These are phyloP conservation scores for Chytriomyces sp. DNA, from an alignment of 192 early-diverging fungal genomes.

Conservation along the genomic window DNA sequence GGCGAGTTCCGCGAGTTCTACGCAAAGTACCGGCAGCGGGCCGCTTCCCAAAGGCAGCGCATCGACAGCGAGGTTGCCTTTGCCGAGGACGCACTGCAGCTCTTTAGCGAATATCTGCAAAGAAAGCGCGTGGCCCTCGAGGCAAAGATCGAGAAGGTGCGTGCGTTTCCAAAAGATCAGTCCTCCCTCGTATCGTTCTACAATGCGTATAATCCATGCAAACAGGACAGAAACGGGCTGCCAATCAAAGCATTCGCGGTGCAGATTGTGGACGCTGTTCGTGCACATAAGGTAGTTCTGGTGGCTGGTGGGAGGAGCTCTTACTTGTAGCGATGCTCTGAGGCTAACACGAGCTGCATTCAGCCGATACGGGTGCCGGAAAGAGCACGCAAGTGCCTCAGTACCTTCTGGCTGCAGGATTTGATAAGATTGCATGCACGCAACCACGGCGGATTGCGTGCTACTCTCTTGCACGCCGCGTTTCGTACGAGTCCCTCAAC, in stretches of 20 bases:
- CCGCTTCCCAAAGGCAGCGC: background rate
- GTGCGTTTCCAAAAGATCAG: background rate
- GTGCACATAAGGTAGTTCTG: conserved; percentile 60
- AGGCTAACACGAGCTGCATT: background rate
- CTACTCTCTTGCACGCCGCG: conserved; percentile 56
- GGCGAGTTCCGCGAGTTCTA: conserved; percentile 19
- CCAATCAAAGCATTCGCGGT: conserved; percentile 67
- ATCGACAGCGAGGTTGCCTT: background rate
- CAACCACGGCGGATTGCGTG: conserved; percentile 84
- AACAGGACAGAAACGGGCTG: conserved; percentile 53
- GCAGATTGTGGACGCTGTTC: conserved; percentile 60
- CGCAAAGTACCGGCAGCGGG: conserved; percentile 1
- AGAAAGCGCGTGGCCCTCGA: conserved; percentile 42
- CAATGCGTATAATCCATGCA: background rate
- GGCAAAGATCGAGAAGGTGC: conserved; percentile 52
- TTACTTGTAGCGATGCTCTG: background rate
- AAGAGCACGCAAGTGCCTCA: conserved; percentile 82
- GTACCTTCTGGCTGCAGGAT: conserved; percentile 73
- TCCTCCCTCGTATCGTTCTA: background rate
- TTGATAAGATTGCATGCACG: conserved; percentile 77
- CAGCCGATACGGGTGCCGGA: conserved; percentile 68
- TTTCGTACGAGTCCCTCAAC: conserved; percentile 62
- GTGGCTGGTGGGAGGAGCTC: conserved; percentile 54
- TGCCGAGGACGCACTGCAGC: conserved; percentile 31
- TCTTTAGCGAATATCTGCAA: conserved; percentile 56